A percentile compares a stretch with the other conserved stretches of the same genome.
Conservation (phyloP, 257 asterid genomes). For the Lycium ferocissimum region DNA sequence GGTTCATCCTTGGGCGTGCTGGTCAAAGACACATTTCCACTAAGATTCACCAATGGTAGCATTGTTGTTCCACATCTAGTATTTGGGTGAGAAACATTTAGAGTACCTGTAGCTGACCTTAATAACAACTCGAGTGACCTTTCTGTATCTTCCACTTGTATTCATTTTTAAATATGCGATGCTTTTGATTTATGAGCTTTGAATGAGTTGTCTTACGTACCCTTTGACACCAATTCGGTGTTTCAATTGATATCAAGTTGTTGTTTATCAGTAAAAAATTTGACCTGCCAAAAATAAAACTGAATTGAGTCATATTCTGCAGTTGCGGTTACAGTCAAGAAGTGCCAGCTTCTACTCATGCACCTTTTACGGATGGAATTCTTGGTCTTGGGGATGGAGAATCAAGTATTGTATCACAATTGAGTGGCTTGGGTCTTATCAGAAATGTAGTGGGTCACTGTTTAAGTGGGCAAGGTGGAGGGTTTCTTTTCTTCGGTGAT, state of each 20-base stretch:
- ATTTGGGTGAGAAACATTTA: conserved; percentile 62
- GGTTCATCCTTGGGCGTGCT: conserved; percentile 88
- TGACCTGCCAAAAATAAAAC: background rate
- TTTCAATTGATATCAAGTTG: background rate
- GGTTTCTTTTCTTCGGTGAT: conserved; percentile 91
- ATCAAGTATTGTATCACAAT: conserved; percentile 75
- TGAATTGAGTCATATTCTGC: conserved; percentile 30
- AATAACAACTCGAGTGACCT: background rate
- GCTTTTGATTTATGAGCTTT: background rate
- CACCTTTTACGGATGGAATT: conserved; percentile 82
- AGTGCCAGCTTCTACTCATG: conserved; percentile 54
- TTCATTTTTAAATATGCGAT: background rate
- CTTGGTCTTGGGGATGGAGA: conserved; percentile 92
- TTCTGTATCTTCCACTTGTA: conserved; percentile 6
- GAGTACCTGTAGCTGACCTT: background rate
- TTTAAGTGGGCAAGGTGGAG: conserved; percentile 76
- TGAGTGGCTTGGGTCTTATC: conserved; percentile 57
- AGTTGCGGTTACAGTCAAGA: conserved; percentile 96
- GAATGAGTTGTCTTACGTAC: conserved; percentile 14
- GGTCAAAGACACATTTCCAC: conserved; percentile 69
- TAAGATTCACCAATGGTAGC: conserved; percentile 67
- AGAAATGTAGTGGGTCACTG: conserved; percentile 87
- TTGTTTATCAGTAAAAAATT: background rate
- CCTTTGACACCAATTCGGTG: conserved; percentile 9
- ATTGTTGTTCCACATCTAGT: conserved; percentile 62